Evolutionary conservation across 2,329 filamentous ascomycete genomes (phyloP).

Genomic region (Colletotrichum coccodes): DNA sequence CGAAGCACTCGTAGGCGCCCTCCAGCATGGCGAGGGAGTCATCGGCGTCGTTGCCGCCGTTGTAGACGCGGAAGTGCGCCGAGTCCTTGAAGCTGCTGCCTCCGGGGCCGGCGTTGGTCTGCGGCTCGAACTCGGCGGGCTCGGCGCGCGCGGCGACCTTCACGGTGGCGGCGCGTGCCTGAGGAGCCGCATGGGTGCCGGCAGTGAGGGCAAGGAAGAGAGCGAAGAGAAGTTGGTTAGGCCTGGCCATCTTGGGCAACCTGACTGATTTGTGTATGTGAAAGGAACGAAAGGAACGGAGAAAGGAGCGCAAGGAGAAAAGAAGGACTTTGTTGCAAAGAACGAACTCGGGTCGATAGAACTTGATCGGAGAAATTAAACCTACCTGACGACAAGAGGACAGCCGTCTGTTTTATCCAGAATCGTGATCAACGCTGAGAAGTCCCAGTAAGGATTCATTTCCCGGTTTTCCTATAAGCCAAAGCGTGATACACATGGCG

Average conservation of each 20-base stretch:
- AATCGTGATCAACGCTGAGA: conserved; percentile 17
- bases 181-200: conserved; percentile 22
- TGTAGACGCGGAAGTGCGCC: conserved; percentile 53
- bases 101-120: conserved; percentile 44
- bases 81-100: conserved; percentile 45
- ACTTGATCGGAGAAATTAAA: neutral
- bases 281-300: neutral
- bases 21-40: conserved; percentile 53
- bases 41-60: conserved; percentile 36
- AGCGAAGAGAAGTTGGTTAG: conserved; percentile 21
- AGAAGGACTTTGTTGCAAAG: neutral
- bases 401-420: conserved; percentile 12
- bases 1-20: conserved; percentile 54
- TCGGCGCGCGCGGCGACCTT: conserved; percentile 18
- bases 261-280: neutral
- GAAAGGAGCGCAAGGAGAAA: neutral
- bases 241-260: conserved; percentile 15
- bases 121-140: conserved; percentile 40
- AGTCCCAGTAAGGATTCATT: neutral
- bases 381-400: neutral
- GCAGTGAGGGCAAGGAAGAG: conserved; percentile 13
- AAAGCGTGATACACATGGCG: neutral
- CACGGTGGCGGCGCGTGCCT: neutral
- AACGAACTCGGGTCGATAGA: neutral
- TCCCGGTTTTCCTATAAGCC: neutral